A percentile compares a stretch with the other conserved stretches of the same genome.
phyloP scores from a whole-genome alignment of 441 rosid genomes.

The Adansonia grandidieri region DNA sequence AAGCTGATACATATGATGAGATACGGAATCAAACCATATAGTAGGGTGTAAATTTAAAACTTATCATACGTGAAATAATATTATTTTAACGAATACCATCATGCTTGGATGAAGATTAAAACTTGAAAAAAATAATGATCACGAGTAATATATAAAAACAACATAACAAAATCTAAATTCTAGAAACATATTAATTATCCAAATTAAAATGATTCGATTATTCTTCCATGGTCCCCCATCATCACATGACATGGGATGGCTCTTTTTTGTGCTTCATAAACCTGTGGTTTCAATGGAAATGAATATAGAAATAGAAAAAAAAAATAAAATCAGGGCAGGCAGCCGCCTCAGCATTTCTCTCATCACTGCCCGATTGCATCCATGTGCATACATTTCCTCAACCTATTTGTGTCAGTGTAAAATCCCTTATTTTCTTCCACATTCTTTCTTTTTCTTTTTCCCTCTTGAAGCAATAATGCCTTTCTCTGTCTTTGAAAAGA shows the following conservation, averaged over 20 bases:
- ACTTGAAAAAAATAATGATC: too few species aligned
- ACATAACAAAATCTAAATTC: not conserved
- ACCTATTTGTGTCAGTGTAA: not conserved
- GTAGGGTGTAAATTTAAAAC: too few species aligned
- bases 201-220: not conserved
- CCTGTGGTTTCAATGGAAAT: not conserved
- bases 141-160: too few species aligned
- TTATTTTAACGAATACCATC: too few species aligned
- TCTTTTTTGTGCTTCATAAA: not conserved
- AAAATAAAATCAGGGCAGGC: not conserved
- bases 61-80: too few species aligned
- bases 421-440: not conserved
- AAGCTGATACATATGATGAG: too few species aligned
- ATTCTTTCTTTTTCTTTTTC: not conserved
- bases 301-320: not conserved
- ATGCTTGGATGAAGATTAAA: too few species aligned
- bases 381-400: not conserved
- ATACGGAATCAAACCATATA: too few species aligned
- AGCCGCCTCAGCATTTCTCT: not conserved
- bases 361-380: not conserved
- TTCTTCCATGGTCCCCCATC: conserved; percentile 29
- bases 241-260: conserved; percentile 20
- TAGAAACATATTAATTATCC: not conserved
- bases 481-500: not conserved
- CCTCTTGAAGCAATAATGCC: not conserved